Conservation (phyloP, 192 early-diverging fungal species). For the Backusella australiensis region DNA sequence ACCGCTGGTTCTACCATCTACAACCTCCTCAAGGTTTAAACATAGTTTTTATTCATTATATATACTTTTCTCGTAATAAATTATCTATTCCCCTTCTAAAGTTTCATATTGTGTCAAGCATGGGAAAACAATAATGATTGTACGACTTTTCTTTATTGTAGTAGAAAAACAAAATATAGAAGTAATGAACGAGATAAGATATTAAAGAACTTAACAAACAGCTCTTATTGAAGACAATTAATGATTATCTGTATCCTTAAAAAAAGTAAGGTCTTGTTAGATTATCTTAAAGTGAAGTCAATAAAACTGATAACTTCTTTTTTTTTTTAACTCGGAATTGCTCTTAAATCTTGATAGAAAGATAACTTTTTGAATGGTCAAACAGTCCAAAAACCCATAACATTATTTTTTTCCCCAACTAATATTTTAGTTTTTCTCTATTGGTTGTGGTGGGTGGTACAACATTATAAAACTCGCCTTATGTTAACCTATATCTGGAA, state of each 20-base stretch:
- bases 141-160: not conserved
- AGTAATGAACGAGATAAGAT: not conserved
- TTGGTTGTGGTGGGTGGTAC: too few species aligned
- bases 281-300: not conserved
- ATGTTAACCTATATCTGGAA: too few species aligned
- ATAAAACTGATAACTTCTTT: not conserved
- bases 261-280: not conserved
- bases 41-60: not conserved
- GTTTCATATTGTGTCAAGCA: not conserved
- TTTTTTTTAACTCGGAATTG: not conserved
- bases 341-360: not conserved
- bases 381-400: not conserved
- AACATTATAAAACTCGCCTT: too few species aligned
- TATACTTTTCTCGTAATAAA: not conserved
- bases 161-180: not conserved
- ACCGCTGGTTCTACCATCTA: slow-evolving; percentile 40
- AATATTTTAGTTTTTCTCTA: not conserved
- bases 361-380: too few species aligned
- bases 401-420: not conserved
- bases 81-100: not conserved
- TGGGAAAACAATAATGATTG: not conserved
- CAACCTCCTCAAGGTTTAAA: slow-evolving; percentile 32
- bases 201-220: not conserved
- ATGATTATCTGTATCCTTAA: not conserved
- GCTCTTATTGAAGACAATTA: not conserved